Conservation (phyloP, 1,284 basidiomycete species). For the Inonotus hispidus region DNA sequence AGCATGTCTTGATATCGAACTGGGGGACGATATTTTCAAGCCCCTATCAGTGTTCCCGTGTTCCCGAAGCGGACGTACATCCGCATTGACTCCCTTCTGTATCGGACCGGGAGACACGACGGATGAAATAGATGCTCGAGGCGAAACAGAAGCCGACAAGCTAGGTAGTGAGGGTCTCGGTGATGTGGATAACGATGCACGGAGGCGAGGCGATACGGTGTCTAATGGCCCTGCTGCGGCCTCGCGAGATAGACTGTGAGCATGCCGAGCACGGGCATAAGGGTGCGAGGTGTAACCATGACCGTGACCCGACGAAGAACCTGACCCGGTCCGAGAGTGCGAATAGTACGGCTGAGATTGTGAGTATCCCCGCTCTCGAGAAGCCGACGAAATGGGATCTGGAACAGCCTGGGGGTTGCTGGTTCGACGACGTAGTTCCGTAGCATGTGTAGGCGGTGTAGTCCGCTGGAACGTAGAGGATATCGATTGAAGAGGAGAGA, state of each 20-base stretch:
- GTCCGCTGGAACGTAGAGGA: neutral
- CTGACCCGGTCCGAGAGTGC: conserved; percentile 11
- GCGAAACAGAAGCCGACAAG: neutral
- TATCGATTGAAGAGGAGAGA: neutral
- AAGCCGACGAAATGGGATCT: neutral
- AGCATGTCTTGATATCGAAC: neutral
- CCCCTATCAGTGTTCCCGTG: neutral
- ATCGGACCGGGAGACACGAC: neutral
- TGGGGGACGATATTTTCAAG: neutral
- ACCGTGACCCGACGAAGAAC: conserved; percentile 13
- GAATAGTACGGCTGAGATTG: conserved; percentile 7
- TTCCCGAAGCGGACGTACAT: neutral
- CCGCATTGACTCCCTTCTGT: neutral
- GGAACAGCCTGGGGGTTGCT: neutral
- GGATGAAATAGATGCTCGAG: neutral
- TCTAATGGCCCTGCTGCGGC: neutral
- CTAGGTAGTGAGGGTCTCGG: neutral
- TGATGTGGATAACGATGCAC: neutral
- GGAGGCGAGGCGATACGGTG: neutral
- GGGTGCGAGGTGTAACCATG: conserved; percentile 5
- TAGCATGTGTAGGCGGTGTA: neutral
- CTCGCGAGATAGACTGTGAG: conserved; percentile 7
- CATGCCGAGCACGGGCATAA: conserved; percentile 1
- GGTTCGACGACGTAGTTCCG: neutral
- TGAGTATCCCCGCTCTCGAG: neutral